Conservation (phyloP, 23 red algal species). For the Gracilaria caudata region DNA sequence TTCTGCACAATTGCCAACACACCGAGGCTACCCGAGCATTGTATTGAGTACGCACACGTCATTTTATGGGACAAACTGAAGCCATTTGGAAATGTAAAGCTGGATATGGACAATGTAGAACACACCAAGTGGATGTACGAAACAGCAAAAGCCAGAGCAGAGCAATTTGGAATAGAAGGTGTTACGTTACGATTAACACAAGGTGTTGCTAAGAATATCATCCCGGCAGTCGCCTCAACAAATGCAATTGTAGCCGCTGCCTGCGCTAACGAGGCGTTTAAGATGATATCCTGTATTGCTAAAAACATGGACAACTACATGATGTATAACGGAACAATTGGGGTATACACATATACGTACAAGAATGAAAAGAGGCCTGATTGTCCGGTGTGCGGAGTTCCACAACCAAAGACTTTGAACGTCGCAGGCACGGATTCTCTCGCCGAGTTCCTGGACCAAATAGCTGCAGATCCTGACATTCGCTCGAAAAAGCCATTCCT, state of each 20-base stretch:
- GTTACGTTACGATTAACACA: slow-evolving; percentile 84
- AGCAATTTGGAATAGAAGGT: slow-evolving; percentile 86
- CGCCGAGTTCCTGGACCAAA: slow-evolving; percentile 78
- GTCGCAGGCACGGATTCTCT: slow-evolving; percentile 53
- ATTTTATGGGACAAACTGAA: slow-evolving; percentile 81
- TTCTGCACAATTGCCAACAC: slow-evolving; percentile 96
- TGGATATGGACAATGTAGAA: slow-evolving; percentile 90
- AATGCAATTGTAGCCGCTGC: slow-evolving; percentile 94
- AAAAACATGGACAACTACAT: slow-evolving; percentile 81
- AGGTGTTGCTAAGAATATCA: slow-evolving; percentile 88
- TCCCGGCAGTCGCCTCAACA: slow-evolving; percentile 97
- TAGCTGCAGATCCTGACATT: slow-evolving; percentile 74
- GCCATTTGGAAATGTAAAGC: slow-evolving; percentile 63
- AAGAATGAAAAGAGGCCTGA: slow-evolving; percentile 74
- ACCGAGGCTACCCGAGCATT: slow-evolving; percentile 92
- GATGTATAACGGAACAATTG: slow-evolving; percentile 87
- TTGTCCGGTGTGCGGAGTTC: slow-evolving; percentile 92
- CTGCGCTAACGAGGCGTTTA: slow-evolving; percentile 88
- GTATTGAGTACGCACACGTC: slow-evolving; percentile 89
- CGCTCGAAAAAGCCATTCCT: slow-evolving; percentile 68
- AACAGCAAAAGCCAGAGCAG: slow-evolving; percentile 75
- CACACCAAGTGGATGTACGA: slow-evolving; percentile 87
- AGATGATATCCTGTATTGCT: slow-evolving; percentile 75
- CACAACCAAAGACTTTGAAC: slow-evolving; percentile 40
- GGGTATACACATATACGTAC: slow-evolving; percentile 89